phyloP scores from a whole-genome alignment of 164 flowering plant genomes.

The Stephania japonica region DNA sequence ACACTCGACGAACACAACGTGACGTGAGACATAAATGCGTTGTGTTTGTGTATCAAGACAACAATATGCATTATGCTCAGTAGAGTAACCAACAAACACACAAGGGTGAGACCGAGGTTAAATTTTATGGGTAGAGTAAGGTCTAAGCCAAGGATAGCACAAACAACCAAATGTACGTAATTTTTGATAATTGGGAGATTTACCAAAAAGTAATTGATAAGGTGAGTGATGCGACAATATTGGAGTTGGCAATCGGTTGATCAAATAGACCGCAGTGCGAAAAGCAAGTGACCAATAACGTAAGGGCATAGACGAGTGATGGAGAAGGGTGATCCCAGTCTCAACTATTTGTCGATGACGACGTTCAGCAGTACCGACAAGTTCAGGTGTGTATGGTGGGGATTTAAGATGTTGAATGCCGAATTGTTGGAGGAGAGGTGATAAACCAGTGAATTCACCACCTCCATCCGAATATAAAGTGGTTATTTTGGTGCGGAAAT shows the following conservation, averaged over 20 bases:
- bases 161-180: not conserved
- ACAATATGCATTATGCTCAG: not conserved
- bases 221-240: not conserved
- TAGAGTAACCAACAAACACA: conserved; percentile 1
- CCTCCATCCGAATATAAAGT: not conserved
- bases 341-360: not conserved
- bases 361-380: not conserved
- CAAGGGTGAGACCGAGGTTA: not conserved
- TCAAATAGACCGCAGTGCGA: not conserved
- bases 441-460: not conserved
- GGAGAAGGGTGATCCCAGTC: not conserved
- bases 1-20: too few relatives aligned
- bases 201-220: not conserved
- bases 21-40: not conserved
- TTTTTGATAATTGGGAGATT: not conserved
- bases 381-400: not conserved
- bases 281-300: not conserved
- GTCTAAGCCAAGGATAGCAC: conserved; percentile 6
- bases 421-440: too few relatives aligned
- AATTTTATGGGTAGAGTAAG: not conserved
- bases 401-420: not conserved
- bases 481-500: not conserved
- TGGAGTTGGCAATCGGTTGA: not conserved
- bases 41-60: not conserved
- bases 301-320: not conserved